Evolutionary conservation across 331 rosid species (phyloP), one percentile per base, ranked within the genome.

Genomic region (Stylosanthes scabra): DNA sequence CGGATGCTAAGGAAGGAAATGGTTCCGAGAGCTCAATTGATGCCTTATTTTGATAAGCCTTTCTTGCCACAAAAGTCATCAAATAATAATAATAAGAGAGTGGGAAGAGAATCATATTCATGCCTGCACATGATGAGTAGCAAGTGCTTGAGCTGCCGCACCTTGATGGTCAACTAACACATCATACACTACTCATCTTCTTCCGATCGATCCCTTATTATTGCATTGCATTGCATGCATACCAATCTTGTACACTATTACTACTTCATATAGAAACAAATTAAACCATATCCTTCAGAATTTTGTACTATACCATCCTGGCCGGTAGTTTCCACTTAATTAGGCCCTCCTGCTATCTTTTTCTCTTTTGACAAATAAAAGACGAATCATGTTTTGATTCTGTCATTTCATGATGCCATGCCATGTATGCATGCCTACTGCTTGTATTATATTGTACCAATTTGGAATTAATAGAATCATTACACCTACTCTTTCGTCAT

Each of bases 21-120:
- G 99, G 46, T 94, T 77, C 99, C 99, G 54, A 88, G 96, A 85
- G 99, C 99, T 83, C 97, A 91, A 66, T 73, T 94, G 71, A 94
- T 94, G 99, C 99, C 99, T 37, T 86, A 85, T 77, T 94, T 94
- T 73, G 96, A 94, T 56, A 85, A 89, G 74, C 97, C 99, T 72
- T 94, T 90, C 85, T 80, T 54, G 16, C 99, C 99, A 12, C 96
- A 90, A 79, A 86, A 97, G 99, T 63, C 86, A n/a, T n/a, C n/a
- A 20, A 0, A 0, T 0, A 20, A 20, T 20, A 20, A 31, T 31
- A 31, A 31, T 31, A 87, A 88, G 86, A 88, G 87, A 41, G 70
- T 89, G 72, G 90, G 90, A 37, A 91, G 81, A 82, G 93, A 94
- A 64, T 96, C 99, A 67, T 86, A 94, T 61, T 96, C 99, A 67